Evolutionary conservation across 129 eudicot species (phyloP), one percentile per base, ranked within the genome.

Genomic region (Lactuca saligna): DNA sequence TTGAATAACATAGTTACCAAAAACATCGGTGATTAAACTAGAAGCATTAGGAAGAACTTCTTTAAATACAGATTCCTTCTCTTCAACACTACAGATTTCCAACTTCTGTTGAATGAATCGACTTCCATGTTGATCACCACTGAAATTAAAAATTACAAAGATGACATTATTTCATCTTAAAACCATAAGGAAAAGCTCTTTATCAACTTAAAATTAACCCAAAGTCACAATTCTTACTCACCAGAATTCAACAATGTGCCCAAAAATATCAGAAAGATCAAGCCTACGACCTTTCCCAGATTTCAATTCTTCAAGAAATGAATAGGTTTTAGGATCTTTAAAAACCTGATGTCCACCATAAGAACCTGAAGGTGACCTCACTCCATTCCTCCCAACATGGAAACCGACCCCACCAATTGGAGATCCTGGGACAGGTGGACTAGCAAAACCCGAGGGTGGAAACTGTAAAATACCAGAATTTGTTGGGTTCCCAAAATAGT

Each of bases 1-100:
- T 83, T 91, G 97, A 72, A 91, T 85, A n/a, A 91, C 96, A 69
- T 91, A 91, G 83, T 91, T 91, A 38, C 97, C 97, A 5, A 91
- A 91, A 70, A 91, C 97, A 81, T 91, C 97, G 6, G 90, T 91
- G 83, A 91, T 87, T 38, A 91, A 71, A 55, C 71, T 72, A 62
- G 86, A 68, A 64, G 97, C 89, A 69, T 75, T 80, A 11, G 93
- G 97, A 41, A 91, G 76, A 70, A 91, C 86, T 83, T 91, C 93
- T 69, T 79, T 78, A 58, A 91, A 88, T 5, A 91, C 90, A 39
- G 79, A 74, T 57, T 70, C 83, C 64, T 91, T 91, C 73, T 88
- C 97, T 74, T 85, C 88, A 31, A 34, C 39, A 58, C 86, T 77
- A 73, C 91, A 84, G 7, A 54, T 76, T 80, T 87, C 95, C 73